Conservation (phyloP, 371 early-diverging fungal species). For the Pancytospora philotis region DNA sequence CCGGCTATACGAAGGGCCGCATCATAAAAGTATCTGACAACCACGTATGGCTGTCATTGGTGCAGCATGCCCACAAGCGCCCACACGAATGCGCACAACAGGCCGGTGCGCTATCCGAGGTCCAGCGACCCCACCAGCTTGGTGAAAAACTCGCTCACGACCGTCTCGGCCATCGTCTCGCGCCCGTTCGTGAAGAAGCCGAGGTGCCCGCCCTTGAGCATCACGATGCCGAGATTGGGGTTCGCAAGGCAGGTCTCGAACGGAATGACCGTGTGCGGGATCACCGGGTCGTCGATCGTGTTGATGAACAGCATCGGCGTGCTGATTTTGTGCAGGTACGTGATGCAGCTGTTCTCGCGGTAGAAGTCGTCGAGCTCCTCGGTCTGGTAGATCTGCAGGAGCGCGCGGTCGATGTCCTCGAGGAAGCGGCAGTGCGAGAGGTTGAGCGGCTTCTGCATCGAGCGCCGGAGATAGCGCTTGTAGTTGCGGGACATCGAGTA, state of each 20-base stretch:
- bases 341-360: slow-evolving; percentile 34
- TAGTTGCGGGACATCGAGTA: slow-evolving; percentile 44
- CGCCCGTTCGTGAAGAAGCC: slow-evolving; percentile 63
- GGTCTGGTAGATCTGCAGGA: slow-evolving; percentile 22
- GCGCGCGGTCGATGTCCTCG: slow-evolving; percentile 6
- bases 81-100: no score
- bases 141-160: slow-evolving; percentile 48
- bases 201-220: slow-evolving; percentile 79
- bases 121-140: no score
- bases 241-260: slow-evolving; percentile 66
- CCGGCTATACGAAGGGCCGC: no score
- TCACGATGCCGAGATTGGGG: slow-evolving; percentile 71
- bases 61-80: no score
- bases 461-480: slow-evolving; percentile 39
- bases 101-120: no score
- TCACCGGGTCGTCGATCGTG: slow-evolving; percentile 80
- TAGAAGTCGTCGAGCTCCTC: slow-evolving; percentile 45
- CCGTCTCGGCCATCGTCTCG: slow-evolving; percentile 48
- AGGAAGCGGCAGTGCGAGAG: slow-evolving; percentile 14
- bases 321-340: slow-evolving; percentile 42
- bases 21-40: no score
- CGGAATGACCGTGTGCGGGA: slow-evolving; percentile 66
- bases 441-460: slow-evolving; percentile 35
- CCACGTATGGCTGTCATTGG: no score
- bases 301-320: slow-evolving; percentile 70